Evolutionary conservation across 345 rosid species (phyloP).

Genomic region (rapeseed (Brassica napus)): DNA sequence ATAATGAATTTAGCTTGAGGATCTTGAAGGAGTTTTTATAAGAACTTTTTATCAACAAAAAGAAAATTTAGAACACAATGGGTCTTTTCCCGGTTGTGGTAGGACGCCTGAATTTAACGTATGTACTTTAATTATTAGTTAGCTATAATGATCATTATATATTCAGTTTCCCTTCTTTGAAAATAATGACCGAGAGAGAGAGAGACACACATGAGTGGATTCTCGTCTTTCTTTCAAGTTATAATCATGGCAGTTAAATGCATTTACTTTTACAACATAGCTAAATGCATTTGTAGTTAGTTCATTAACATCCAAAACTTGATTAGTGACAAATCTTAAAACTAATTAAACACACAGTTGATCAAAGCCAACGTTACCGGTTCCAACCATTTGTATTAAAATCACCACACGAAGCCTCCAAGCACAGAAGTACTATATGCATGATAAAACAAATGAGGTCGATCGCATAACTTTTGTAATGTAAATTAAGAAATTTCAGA

Average conservation of each 20-base stretch:
- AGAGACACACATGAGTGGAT: background rate
- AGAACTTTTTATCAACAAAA: background rate
- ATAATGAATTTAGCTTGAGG: background rate
- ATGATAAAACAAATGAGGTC: background rate
- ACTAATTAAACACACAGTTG: background rate
- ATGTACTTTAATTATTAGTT: slow-evolving; percentile 24
- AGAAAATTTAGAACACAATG: background rate
- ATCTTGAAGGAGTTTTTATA: background rate
- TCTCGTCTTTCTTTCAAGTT: slow-evolving; percentile 19
- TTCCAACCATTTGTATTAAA: slow-evolving; percentile 3
- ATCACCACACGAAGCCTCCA: slow-evolving; percentile 13
- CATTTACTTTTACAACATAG: background rate
- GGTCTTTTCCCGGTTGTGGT: slow-evolving; percentile 23
- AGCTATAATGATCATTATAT: slow-evolving; percentile 25
- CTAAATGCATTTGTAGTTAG: background rate
- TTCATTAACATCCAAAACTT: background rate
- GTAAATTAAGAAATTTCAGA: background rate
- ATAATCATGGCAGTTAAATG: slow-evolving; percentile 29
- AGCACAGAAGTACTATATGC: background rate
- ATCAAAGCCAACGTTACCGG: slow-evolving; percentile 11
- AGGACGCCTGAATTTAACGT: slow-evolving; percentile 31
- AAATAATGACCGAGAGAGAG: background rate
- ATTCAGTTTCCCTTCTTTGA: slow-evolving; percentile 23
- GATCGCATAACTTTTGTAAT: background rate
- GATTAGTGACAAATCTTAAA: slow-evolving; percentile 2